Evolutionary conservation across 108 stramenopile genomes (phyloP).

Genomic region (Skeletonema grethae): DNA sequence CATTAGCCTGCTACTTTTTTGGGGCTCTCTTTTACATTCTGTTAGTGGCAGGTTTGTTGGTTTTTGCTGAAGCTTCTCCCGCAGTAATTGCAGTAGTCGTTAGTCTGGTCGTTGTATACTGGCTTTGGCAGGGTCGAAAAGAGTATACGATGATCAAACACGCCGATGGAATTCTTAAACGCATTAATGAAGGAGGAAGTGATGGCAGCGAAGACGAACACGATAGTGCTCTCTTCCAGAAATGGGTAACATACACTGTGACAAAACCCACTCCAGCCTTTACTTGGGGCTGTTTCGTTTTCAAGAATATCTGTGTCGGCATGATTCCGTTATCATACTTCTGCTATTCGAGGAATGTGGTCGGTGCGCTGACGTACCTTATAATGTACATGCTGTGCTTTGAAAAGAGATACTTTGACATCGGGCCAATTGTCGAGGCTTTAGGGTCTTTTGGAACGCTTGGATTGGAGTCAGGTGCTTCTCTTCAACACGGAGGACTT

Average conservation of each 20-base stretch:
- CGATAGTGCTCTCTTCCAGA: slow-evolving; percentile 1
- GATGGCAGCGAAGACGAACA: slow-evolving; percentile 6
- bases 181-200: not conserved
- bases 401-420: slow-evolving; percentile 12
- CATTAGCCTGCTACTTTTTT: slow-evolving; percentile 6
- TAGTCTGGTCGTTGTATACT: not conserved
- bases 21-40: slow-evolving; percentile 5
- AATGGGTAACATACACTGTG: slow-evolving; percentile 16
- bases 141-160: not conserved
- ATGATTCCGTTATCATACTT: slow-evolving; percentile 12
- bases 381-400: slow-evolving; percentile 11
- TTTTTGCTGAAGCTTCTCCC: slow-evolving; percentile 2
- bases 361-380: slow-evolving; percentile 22
- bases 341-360: slow-evolving; percentile 17
- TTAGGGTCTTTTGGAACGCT: slow-evolving; percentile 1
- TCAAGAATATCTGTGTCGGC: not conserved
- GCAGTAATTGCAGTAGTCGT: slow-evolving; percentile 6
- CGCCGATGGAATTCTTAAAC: not conserved
- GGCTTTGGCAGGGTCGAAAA: slow-evolving; percentile 7
- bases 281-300: not conserved
- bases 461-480: not conserved
- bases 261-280: slow-evolving; percentile 7
- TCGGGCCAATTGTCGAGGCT: slow-evolving; percentile 1
- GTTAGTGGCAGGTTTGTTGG: slow-evolving; percentile 13
- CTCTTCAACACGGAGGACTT: not conserved